Evolutionary conservation across 768 basidiomycete species (phyloP).

Genomic region (Dictyophora rubrovolvata): DNA sequence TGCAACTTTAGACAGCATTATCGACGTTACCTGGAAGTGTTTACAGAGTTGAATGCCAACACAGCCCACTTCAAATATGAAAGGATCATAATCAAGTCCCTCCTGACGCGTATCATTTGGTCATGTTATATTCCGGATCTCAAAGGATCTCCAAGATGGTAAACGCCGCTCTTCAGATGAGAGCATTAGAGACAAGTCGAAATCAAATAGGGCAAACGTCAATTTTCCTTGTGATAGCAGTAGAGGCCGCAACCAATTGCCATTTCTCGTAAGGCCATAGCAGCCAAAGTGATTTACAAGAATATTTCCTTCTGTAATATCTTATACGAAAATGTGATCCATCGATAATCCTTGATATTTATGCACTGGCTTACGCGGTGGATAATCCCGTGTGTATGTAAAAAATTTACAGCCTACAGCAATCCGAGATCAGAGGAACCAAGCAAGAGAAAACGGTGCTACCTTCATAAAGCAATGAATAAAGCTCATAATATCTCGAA

Average conservation of each 20-base stretch:
- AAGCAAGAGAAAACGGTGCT: background rate
- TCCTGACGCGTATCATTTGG: background rate
- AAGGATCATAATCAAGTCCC: background rate
- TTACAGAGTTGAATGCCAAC: background rate
- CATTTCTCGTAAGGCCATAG: background rate
- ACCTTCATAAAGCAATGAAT: background rate
- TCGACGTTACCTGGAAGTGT: background rate
- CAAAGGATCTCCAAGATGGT: background rate
- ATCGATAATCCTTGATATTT: background rate
- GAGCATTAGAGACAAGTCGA: background rate
- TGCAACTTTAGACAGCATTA: no score
- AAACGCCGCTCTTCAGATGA: background rate
- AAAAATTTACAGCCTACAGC: background rate
- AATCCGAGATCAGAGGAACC: background rate
- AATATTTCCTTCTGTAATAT: background rate
- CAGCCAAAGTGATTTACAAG: background rate
- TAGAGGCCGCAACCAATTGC: background rate
- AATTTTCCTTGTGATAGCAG: background rate
- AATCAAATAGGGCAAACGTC: background rate
- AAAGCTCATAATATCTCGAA: background rate
- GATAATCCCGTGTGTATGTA: background rate
- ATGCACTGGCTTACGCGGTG: background rate
- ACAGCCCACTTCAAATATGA: background rate
- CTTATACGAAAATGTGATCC: background rate
- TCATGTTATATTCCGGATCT: background rate